A percentile compares a stretch with the other conserved stretches of the same genome.
phyloP scores from a whole-genome alignment of 2,329 filamentous ascomycete genomes.

The Fusarium temperatum region DNA sequence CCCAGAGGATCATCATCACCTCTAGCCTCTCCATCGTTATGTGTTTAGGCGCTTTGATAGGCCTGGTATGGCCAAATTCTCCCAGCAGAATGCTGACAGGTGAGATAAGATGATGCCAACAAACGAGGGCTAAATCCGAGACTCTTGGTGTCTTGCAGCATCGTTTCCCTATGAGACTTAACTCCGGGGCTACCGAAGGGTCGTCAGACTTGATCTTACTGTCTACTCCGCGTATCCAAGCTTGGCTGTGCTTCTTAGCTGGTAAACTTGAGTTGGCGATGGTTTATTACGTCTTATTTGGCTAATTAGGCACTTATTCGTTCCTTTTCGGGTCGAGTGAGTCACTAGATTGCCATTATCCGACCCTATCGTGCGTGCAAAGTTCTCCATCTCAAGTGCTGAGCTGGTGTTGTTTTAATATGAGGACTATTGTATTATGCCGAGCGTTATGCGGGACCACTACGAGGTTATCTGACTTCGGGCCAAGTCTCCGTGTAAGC shows the following conservation, averaged over 20 bases:
- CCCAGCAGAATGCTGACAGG: conserved; percentile 21
- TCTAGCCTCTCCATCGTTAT: neutral
- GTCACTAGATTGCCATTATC: neutral
- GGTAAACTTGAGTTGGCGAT: neutral
- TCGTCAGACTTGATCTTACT: conserved; percentile 27
- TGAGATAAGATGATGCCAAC: conserved; percentile 21
- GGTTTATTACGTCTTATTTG: conserved; percentile 6
- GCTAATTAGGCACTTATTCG: neutral
- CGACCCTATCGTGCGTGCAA: neutral
- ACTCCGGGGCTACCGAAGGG: conserved; percentile 35
- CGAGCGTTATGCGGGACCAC: conserved; percentile 25
- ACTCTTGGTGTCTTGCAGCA: neutral
- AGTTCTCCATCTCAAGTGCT: neutral
- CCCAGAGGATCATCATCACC: neutral
- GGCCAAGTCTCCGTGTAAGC: conserved; percentile 8
- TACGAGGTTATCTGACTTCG: conserved; percentile 3
- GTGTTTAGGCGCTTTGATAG: neutral
- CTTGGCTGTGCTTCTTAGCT: conserved; percentile 2
- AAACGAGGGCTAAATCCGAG: neutral
- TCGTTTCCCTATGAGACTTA: conserved; percentile 17
- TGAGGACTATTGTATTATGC: neutral
- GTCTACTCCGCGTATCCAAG: neutral
- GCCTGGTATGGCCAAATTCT: neutral
- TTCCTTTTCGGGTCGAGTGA: conserved; percentile 4
- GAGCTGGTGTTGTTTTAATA: neutral